Evolutionary conservation across 805 yeast genomes (phyloP).

Genomic region (Cyberlindnera xylosilytica): DNA sequence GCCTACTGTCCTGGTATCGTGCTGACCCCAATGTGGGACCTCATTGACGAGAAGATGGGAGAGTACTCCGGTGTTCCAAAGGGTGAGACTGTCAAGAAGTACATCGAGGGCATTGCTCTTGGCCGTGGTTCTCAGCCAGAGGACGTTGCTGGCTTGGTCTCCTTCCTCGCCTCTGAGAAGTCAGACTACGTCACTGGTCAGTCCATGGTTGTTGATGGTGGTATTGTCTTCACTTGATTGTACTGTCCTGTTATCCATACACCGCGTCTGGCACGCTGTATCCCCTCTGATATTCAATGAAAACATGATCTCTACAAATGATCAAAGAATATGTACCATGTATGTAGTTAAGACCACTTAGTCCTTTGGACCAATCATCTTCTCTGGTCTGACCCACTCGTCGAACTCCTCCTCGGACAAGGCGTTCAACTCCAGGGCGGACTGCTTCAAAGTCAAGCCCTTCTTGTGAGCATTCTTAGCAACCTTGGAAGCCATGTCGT

Average conservation of each 20-base stretch:
- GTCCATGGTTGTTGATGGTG: slow-evolving; percentile 1
- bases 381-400: slow-evolving; percentile 96
- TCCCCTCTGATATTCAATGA: no score
- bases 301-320: no score
- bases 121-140: neutral
- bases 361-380: slow-evolving; percentile 90
- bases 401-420: slow-evolving; percentile 85
- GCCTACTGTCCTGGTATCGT: neutral
- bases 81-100: neutral
- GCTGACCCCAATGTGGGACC: neutral
- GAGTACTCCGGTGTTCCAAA: neutral
- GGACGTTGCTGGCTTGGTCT: neutral
- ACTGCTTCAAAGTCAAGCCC: slow-evolving; percentile 91
- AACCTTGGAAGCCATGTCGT: slow-evolving; percentile 94
- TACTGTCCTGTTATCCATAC: no score
- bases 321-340: no score
- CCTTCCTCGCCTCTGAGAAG: neutral
- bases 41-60: slow-evolving; percentile 1
- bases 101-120: neutral
- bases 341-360: no score
- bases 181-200: neutral
- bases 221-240: slow-evolving; percentile 1
- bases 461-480: slow-evolving; percentile 99
- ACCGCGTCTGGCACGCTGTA: no score
- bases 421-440: slow-evolving; percentile 88